Evolutionary conservation across 2,329 filamentous ascomycete species (phyloP), one percentile per base, ranked within the genome.

Genomic region (Neopestalotiopsis clavispora): DNA sequence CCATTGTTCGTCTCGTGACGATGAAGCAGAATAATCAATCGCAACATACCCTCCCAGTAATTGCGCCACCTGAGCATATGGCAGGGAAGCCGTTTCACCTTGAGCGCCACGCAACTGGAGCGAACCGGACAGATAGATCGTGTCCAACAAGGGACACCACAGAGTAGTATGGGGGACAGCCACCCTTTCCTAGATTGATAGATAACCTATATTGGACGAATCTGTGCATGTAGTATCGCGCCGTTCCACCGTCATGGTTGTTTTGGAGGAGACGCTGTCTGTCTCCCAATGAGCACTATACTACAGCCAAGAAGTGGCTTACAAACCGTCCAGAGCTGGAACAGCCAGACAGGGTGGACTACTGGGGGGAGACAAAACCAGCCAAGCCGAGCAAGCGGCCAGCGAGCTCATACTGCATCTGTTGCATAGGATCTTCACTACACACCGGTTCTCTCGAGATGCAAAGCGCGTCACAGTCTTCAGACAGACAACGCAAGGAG

Each of bases 191-290:
- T 59, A 59, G 20, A n/a, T 59, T 30, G 23, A 23, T 59, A 12
- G 57, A 59, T 59, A 59, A 52, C 45, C 45, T 52, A 52, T 52
- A 52, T 52, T 52, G 45, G 45, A 52, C 45, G n/a, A 52, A 52
- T 52, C 45, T 52, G n/a, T 52, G 45, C 45, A 20, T 20, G 17
- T 52, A 10, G 34, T 38, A 38, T 38, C 34, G 34, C 34, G 34
- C n/a, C 20, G 45, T 17, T 52, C 45, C 45, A 52, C 45, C 45
- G 45, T 52, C 45, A 52, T 52, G 45, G 45, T 52, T 52, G 45
- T 20, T n/a, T 52, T 23, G 45, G 23, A 20, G 45, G 20, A 20
- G 45, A 52, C 45, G 45, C 17, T 52, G 45, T 52, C 45, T n/a
- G n/a, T 20, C n/a, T 20, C 34, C 34, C 34, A 38, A 52, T 52